Base-by-base conservation (phyloP, 228 moss, liverwort and hornwort genomes). In the Sphagnum fallax region DNA sequence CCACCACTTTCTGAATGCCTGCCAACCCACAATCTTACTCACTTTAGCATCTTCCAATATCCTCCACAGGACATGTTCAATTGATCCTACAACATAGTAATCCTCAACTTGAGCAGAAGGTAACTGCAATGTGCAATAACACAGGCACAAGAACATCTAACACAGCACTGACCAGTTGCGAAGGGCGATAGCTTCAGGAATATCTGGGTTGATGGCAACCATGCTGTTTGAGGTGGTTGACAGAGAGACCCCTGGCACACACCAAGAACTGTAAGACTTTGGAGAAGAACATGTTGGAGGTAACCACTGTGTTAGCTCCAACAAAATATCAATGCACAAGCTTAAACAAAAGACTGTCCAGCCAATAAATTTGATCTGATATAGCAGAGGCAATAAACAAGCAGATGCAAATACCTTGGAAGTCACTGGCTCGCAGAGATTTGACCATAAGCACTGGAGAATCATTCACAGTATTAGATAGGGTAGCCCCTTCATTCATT, bases 1-100 rank as follows among this genome's bases (percentile, higher is more conserved):
- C 51, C 89, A 0, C 98, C 98, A 16, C 60, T 74, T 6, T 76
- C 70, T 0, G 88, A 85, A 59, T 86, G 92, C 98, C 98, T 98
- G 77, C 10, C 8, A 16, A 67, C 55, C 55, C 55, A 55, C 12
- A 32, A 32, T 32, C 32, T 3, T 32, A 32, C 32, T 32, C 32
- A 32, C 32, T 32, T 32, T 2, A 32, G 32, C 32, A 32, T 32
- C 32, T 47, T 18, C 9, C 58, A 49, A 48, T 6, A 5, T 32
- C 65, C 48, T 10, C 47, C 8, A 49, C 7, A 50, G 48, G 49
- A 50, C 4, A 65, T 65, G 5, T 2, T 57, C 10, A 57, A 57
- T 1, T 13, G 2, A 57, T 1, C 13, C 10, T 57, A 13, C 1
- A 4, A 61, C 61, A n/a, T n/a, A 6, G 0, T 61, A 61, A 61